A percentile compares a stretch with the other conserved stretches of the same genome.
Conservation (phyloP, 1,284 basidiomycete genomes). For the Cystobasidium pallidum region DNA sequence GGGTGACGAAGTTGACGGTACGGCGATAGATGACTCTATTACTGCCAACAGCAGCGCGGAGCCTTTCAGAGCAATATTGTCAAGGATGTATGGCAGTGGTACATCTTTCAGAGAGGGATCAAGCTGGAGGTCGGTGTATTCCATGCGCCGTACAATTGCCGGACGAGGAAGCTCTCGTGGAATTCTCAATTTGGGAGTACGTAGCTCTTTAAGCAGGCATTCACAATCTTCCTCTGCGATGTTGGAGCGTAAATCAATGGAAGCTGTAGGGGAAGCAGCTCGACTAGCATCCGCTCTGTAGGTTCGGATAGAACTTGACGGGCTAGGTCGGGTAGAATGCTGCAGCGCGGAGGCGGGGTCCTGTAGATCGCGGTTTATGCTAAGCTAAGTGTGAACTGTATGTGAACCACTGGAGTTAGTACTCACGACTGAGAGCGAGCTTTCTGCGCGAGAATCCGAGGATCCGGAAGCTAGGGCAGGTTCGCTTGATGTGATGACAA, state of each 20-base stretch:
- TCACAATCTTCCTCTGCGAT: constrained; percentile 1
- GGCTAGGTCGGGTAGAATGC: neutral
- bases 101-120: constrained; percentile 19
- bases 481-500: neutral
- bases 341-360: neutral
- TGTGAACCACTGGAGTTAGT: neutral
- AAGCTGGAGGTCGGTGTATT: constrained; percentile 17
- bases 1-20: neutral
- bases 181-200: constrained; percentile 1
- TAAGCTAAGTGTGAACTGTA: neutral
- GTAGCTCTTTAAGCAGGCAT: neutral
- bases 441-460: neutral
- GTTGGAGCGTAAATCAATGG: constrained; percentile 6
- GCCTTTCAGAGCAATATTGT: constrained; percentile 26
- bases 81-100: constrained; percentile 33
- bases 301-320: neutral
- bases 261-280: constrained; percentile 1
- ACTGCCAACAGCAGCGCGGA: constrained; percentile 1
- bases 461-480: neutral
- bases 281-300: neutral
- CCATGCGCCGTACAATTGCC: constrained; percentile 11
- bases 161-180: constrained; percentile 35
- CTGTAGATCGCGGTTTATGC: neutral
- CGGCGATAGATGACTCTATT: constrained; percentile 17
- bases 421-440: neutral